Percentiles rank a stretch among this genome's conserved stretches.
Conservation (phyloP, 2,329 filamentous ascomycete species). For the Xylariales sp. region DNA sequence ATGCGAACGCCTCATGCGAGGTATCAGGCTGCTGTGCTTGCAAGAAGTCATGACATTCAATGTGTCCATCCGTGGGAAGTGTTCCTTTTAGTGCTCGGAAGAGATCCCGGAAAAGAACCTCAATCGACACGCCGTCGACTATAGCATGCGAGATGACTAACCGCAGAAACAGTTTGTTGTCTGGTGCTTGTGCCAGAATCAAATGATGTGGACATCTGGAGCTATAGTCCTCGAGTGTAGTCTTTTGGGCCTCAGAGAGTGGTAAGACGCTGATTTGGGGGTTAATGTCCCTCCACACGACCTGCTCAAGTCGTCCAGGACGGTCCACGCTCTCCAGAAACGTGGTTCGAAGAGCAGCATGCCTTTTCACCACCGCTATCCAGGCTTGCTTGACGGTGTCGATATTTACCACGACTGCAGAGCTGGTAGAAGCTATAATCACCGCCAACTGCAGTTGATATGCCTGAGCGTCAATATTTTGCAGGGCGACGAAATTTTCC, state of each 20-base stretch:
- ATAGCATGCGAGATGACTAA: background rate
- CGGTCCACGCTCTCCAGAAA: constrained; percentile 7
- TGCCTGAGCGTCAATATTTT: background rate
- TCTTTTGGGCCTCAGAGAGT: background rate
- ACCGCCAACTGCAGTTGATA: background rate
- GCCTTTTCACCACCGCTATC: constrained; percentile 2
- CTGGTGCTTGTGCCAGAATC: background rate
- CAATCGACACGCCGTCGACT: constrained; percentile 1
- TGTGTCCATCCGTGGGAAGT: background rate
- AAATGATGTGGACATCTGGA: constrained; percentile 1
- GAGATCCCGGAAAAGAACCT: background rate
- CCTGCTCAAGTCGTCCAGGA: constrained; percentile 2
- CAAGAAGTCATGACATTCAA: background rate
- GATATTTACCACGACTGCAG: background rate
- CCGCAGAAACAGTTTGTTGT: background rate
- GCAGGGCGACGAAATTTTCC: constrained; percentile 2
- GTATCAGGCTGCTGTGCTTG: constrained; percentile 5
- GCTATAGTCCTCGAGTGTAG: background rate
- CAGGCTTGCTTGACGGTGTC: background rate
- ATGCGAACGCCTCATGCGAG: background rate
- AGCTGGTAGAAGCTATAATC: background rate
- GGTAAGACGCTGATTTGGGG: constrained; percentile 2
- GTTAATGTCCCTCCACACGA: background rate
- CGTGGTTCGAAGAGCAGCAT: constrained; percentile 5
- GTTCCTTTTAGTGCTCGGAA: background rate